Evolutionary conservation across 768 basidiomycete species (phyloP), one percentile per base, ranked within the genome.

Genomic region (Hypholoma sublateritium): DNA sequence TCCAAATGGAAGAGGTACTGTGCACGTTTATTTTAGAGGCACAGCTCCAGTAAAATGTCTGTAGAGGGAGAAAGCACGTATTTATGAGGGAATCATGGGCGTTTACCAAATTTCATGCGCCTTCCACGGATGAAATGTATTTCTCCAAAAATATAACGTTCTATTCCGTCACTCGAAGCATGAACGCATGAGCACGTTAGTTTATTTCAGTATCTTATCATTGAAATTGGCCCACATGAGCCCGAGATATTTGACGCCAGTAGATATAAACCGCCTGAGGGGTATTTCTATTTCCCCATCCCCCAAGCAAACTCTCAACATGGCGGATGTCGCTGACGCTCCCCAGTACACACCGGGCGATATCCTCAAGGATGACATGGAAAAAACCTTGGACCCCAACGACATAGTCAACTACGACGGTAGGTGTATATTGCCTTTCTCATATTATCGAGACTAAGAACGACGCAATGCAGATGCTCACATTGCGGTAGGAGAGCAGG

Each of bases 401-500:
- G 59, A 59, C 5, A 60, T 41, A 28, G 55, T 62, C 41, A 17
- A 59, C 17, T 55, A 69, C 48, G 66, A 67, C 51, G 67, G 72
- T 70, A 35, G 45, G 73, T 62, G 14, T 16, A 25, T 3, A 16
- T 7, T 21, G 11, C 11, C 46, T n/a, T 53, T 1, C 13, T 37
- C 24, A 48, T 28, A 22, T 25, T n/a, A 36, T n/a, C 12, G 3
- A 43, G 19, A 37, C 7, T 9, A 12, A 16, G 42, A n/a, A 22
- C 5, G 28, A 7, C 28, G 2, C 35, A 19, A 14, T 35, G 32
- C 53, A 72, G 73, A 5, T 32, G 28, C 69, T 13, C 57, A 63
- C 21, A 72, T 74, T 55, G 69, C 70, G 32, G 73, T 74, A 59
- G 43, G 70, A 50, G 3, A 19, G 21, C 43, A 55, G 21, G 12